Percentiles rank a stretch among this genome's conserved stretches.
phyloP scores from a whole-genome alignment of 2,329 filamentous ascomycete species.

The Fusarium circinatum region DNA sequence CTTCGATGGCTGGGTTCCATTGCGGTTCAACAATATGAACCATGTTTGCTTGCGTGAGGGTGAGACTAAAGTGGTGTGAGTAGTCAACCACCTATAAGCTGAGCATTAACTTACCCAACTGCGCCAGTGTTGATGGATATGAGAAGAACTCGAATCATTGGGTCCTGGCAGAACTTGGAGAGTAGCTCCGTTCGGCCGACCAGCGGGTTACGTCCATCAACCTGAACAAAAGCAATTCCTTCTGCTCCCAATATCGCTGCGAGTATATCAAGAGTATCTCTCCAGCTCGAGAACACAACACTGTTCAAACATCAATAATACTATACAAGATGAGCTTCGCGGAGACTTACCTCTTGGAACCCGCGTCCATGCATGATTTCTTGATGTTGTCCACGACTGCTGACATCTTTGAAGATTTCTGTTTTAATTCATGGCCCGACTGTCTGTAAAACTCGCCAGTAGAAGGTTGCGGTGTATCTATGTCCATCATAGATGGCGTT shows the following conservation, averaged over 20 bases:
- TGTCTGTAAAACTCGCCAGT: fast-evolving
- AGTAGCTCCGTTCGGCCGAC: not conserved
- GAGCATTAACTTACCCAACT: not conserved
- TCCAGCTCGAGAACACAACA: slow-evolving; percentile 2
- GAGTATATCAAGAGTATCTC: not conserved
- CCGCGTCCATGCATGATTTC: fast-evolving
- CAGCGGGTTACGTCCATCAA: not conserved
- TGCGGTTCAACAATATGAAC: not conserved
- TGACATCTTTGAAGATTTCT: not conserved
- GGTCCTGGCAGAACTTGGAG: not conserved
- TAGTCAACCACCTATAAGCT: no score
- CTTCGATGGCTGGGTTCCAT: slow-evolving; percentile 4
- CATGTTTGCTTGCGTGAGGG: not conserved
- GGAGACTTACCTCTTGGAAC: not conserved
- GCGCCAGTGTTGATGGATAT: slow-evolving; percentile 20
- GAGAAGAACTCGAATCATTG: not conserved
- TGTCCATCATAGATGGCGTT: fast-evolving
- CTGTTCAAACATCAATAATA: not conserved
- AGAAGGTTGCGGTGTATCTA: fast-evolving
- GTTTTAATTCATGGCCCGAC: fast-evolving
- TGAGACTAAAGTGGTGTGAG: not conserved
- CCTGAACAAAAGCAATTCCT: not conserved
- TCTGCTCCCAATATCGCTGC: fast-evolving
- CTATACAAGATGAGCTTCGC: fast-evolving
- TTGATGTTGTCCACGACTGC: slow-evolving; percentile 2